Base-by-base conservation (phyloP, 805 yeast species). In the Teunomyces panamensis region DNA sequence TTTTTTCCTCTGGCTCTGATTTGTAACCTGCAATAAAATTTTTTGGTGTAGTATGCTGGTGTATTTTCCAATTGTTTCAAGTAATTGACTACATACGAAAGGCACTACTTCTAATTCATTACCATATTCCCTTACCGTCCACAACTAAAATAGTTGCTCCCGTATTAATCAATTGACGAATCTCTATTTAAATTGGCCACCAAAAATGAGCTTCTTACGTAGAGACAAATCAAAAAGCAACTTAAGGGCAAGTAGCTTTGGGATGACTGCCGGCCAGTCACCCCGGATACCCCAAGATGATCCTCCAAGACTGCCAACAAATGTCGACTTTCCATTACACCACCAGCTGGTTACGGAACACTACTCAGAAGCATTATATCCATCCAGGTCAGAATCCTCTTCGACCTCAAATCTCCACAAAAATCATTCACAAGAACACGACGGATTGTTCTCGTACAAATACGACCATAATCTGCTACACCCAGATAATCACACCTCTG, bases 191-290 rank as follows among this genome's bases (percentile, higher is more conserved):
- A 20, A 20, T 20, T 20, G 24, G 24, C 24, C 24, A 20, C 24
- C 24, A 20, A 20, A 20, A 7, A 61, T 62, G 65, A 60, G 61
- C 41, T 62, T 62, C 44, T 57, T 62, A 45, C 56, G 62, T 51
- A 45, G 59, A 37, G 65, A 62, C 52, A 59, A 58, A 51, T 52
- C 63, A 39, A 54, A 50, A 45, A 42, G 50, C 39, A 55, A 54
- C 43, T 26, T 52, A 46, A 41, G 39, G 43, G 11, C 51, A 26
- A 16, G 44, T 34, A 9, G 34, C 14, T 29, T 43, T 24, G 50
- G 45, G 29, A 39, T 33, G 42, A 44, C 49, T 44, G 50, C 53
- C 4, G 51, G 49, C 28, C 56, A 50, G 52, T 48, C 30, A 39
- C n/a, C 48, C 46, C 14, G 27, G 34, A 42, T 26, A 32, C 9